These are phyloP conservation scores for Nitzschia sp. DNA, from an alignment of 108 stramenopile genomes.

Conservation along the genomic window DNA sequence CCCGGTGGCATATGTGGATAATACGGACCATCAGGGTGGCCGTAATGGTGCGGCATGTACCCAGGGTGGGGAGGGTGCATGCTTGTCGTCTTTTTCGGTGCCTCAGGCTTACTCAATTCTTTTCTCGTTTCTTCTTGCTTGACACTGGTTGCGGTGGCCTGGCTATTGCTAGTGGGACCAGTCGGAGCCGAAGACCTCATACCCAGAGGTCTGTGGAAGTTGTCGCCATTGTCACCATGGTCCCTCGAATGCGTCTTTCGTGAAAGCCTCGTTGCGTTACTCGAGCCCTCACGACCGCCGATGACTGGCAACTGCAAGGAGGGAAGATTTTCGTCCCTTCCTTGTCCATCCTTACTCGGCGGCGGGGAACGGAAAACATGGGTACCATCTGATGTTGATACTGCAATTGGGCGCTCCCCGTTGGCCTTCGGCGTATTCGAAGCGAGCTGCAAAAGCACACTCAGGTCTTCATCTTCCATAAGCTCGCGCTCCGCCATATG, in stretches of 20 bases:
- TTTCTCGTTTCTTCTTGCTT: background rate
- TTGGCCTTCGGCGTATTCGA: slow-evolving; percentile 52
- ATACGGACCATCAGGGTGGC: slow-evolving; percentile 25
- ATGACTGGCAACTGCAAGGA: slow-evolving; percentile 52
- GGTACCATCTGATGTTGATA: slow-evolving; percentile 19
- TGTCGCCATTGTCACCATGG: slow-evolving; percentile 23
- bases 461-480: slow-evolving; percentile 85
- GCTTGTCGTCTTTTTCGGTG: slow-evolving; percentile 8
- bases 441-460: slow-evolving; percentile 77
- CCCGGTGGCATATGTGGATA: slow-evolving; percentile 24
- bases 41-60: slow-evolving; percentile 17
- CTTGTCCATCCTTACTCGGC: slow-evolving; percentile 18
- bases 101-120: background rate
- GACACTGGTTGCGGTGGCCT: background rate
- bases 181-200: slow-evolving; percentile 8
- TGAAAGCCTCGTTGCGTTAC: slow-evolving; percentile 25
- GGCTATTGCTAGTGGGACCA: slow-evolving; percentile 2
- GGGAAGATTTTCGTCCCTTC: slow-evolving; percentile 36
- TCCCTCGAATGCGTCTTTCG: slow-evolving; percentile 40
- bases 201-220: slow-evolving; percentile 4
- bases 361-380: slow-evolving; percentile 39
- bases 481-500: slow-evolving; percentile 75
- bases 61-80: slow-evolving; percentile 20
- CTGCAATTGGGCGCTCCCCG: slow-evolving; percentile 12
- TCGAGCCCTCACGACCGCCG: slow-evolving; percentile 23